Evolutionary conservation across 371 early-diverging fungal species (phyloP).

Genomic region (Fennellomyces sp.): DNA sequence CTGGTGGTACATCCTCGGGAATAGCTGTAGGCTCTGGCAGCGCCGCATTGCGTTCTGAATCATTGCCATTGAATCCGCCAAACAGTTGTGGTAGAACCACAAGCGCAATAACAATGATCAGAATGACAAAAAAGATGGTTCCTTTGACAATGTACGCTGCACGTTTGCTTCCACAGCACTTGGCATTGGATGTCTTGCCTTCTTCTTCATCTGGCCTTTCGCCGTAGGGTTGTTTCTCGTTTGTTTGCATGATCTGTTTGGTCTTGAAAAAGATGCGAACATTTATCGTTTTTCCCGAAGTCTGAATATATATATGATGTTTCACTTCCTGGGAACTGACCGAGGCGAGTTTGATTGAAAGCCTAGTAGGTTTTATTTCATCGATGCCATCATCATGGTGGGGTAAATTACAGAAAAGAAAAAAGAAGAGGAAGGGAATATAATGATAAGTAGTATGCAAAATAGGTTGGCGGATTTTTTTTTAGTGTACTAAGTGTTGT

Average conservation of each 20-base stretch:
- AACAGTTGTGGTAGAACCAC: constrained; percentile 9
- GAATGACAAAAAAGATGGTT: background rate
- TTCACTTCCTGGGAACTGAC: background rate
- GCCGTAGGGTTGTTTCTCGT: background rate
- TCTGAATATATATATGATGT: background rate
- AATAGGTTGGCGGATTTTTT: background rate
- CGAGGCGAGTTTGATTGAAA: background rate
- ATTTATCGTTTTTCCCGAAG: background rate
- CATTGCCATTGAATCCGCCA: background rate
- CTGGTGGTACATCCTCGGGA: background rate
- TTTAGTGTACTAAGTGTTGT: background rate
- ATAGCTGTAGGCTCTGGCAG: background rate
- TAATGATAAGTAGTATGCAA: constrained; percentile 4
- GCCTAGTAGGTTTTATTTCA: background rate
- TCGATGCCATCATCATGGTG: background rate
- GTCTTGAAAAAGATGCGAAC: background rate
- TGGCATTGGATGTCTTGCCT: constrained; percentile 45
- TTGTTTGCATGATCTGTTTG: constrained; percentile 8
- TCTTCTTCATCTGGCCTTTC: background rate
- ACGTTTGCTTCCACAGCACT: constrained; percentile 3
- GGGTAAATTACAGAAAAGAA: background rate
- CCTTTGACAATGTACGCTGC: constrained; percentile 11
- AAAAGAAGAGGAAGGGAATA: background rate
- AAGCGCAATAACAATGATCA: constrained; percentile 4
- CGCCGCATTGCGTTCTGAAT: background rate